These are phyloP conservation scores for Hypoxylon sp. DNA, from an alignment of 2,329 filamentous ascomycete genomes.

Conservation along the genomic window DNA sequence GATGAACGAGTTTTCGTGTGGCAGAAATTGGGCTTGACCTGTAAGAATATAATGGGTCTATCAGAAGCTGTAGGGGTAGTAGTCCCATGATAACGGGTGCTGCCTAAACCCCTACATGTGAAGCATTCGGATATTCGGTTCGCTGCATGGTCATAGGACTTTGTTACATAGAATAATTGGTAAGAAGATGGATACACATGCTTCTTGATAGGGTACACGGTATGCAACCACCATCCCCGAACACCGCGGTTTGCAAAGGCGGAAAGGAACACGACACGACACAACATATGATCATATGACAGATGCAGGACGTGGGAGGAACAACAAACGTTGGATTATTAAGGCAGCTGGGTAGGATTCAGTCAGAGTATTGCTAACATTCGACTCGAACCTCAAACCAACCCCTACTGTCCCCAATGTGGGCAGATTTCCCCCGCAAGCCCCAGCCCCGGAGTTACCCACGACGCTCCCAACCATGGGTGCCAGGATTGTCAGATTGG, in stretches of 20 bases:
- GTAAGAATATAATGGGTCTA: neutral
- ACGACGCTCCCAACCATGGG: constrained; percentile 21
- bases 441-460: constrained; percentile 36
- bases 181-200: too few relatives aligned
- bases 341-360: too few relatives aligned
- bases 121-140: too few relatives aligned
- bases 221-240: neutral
- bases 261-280: too few relatives aligned
- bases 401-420: constrained; percentile 7
- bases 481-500: constrained; percentile 21
- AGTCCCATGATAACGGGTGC: neutral
- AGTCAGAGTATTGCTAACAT: constrained; percentile 15
- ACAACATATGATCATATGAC: constrained; percentile 22
- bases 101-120: too few relatives aligned
- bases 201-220: constrained; percentile 1
- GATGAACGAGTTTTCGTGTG: constrained; percentile 39
- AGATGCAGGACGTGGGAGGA: constrained; percentile 8
- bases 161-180: too few relatives aligned
- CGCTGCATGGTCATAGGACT: too few relatives aligned
- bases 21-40: constrained; percentile 9
- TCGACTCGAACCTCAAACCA: constrained; percentile 8
- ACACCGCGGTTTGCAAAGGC: neutral
- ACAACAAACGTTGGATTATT: too few relatives aligned
- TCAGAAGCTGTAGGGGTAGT: neutral
- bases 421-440: constrained; percentile 21